A percentile compares a stretch with the other conserved stretches of the same genome.
phyloP scores from a whole-genome alignment of 176 grass and related monocot genomes.

The Rhynchospora breviuscula region DNA sequence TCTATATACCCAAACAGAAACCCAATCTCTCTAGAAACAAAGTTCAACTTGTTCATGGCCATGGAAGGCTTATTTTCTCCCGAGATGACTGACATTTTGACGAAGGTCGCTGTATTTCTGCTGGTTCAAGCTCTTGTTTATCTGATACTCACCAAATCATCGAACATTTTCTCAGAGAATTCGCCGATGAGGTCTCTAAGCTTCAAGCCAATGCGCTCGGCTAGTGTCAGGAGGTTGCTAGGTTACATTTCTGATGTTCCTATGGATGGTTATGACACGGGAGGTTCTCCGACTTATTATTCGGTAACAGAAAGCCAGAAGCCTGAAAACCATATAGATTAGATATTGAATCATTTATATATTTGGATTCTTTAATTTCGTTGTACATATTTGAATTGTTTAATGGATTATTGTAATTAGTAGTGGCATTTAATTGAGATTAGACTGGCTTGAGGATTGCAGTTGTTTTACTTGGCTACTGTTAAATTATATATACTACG shows the following conservation, averaged over 20 bases:
- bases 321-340: constrained; percentile 1
- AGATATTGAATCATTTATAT: constrained; percentile 11
- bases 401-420: neutral
- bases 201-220: constrained; percentile 54
- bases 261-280: constrained; percentile 31
- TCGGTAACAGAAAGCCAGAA: neutral
- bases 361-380: constrained; percentile 10
- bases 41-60: constrained; percentile 6
- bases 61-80: constrained; percentile 57
- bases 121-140: constrained; percentile 61
- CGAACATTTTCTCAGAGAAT: constrained; percentile 55
- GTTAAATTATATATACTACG: neutral
- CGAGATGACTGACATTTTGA: constrained; percentile 42
- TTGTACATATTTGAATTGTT: neutral
- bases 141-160: constrained; percentile 67
- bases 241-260: constrained; percentile 66
- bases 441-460: neutral
- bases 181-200: constrained; percentile 39
- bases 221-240: constrained; percentile 49
- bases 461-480: neutral
- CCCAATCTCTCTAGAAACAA: neutral
- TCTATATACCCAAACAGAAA: neutral
- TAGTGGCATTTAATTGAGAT: neutral
- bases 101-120: constrained; percentile 55
- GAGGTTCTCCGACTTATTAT: neutral